Evolutionary conservation across 164 flowering plant species (phyloP), one percentile per base, ranked within the genome.

Genomic region (Tinospora cordifolia): DNA sequence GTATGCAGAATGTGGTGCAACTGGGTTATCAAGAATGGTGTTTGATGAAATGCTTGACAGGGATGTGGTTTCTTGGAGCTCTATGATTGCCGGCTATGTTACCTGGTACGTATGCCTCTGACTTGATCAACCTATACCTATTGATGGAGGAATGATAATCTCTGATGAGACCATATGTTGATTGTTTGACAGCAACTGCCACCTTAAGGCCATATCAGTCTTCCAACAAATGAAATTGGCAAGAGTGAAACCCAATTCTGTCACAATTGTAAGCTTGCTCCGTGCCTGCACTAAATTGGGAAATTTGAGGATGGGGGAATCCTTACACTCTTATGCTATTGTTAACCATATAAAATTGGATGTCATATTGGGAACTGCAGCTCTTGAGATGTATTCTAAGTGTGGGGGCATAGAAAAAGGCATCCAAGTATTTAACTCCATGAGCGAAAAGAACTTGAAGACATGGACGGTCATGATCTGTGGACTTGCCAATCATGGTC

Each of bases 31-130:
- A 3, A 72, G 78, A 39, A 40, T 14, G 47, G 82, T 87, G 84
- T 85, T 87, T 64, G 89, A 84, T 51, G 87, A 83, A 81, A 84
- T 88, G 87, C 51, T 70, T 75, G 75, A 75, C 51, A 83, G 83
- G 73, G 83, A 82, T 72, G 84, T 84, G 34, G 87, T 80, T 66
- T 81, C 90, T 59, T 88, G 92, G 92, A 87, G 84, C 57, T 83
- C 90, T 36, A 78, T 88, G 87, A 79, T 85, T 68, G 87, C 83
- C 0, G 87, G 78, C 49, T 86, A 77, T 58, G 81, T 79, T 71
- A 71, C 81, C 59, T 82, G 88, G 85, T 84, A 79, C 6, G 67
- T 21, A 64, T 39, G 41, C 22, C 22, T 6, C 17, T 17, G 40
- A n/a, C 7, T 17, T 54, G 24, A 54, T 54, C 24, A 8, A 54